Base-by-base conservation (phyloP, 2,329 filamentous ascomycete genomes). In the Scedosporium apiospermum region DNA sequence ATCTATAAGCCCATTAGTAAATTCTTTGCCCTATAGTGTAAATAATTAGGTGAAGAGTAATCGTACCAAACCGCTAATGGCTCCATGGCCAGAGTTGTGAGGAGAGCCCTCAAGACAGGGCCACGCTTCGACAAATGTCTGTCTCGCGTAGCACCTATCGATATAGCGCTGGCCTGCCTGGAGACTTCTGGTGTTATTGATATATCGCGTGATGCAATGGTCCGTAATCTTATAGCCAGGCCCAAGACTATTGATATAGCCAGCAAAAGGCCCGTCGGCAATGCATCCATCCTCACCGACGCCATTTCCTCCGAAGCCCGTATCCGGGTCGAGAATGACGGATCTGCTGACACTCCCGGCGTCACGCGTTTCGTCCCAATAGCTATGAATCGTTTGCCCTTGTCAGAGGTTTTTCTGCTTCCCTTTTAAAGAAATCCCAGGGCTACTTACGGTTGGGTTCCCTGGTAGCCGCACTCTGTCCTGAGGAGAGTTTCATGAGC, bases 121-220 rank as follows among this genome's bases (percentile, higher is more conserved):
- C 70, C 70, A 71, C 1, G 66, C 67, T 49, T 71, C 68, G 49
- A 66, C 67, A 62, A 66, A 73, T 30, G 65, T 65, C 4, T 61
- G 21, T 6, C 67, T 64, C 27, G 63, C 63, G 1, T 71, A 69
- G 38, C 60, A 62, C 12, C 18, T 7, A 21, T 62, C 60, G 10
- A 58, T 30, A 26, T 21, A 62, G 3, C 57, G 12, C 38, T 44
- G 51, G 21, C 14, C 7, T 23, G 51, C 51, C 14, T 18, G 14
- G 27, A 42, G n/a, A 18, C 58, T 63, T 3, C 62, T 34, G 10
- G 55, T 53, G 42, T 63, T 63, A 34, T 67, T 69, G 0, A 75
- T 60, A n/a, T 74, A 76, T 0, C 76, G 72, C 62, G 73, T 74
- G 55, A 80, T 66, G 65, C 76, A 77, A 57, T 79, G 78, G 64